Base-by-base conservation (phyloP, 2,329 filamentous ascomycete species). In the Pseudogymnoascus sp. region DNA sequence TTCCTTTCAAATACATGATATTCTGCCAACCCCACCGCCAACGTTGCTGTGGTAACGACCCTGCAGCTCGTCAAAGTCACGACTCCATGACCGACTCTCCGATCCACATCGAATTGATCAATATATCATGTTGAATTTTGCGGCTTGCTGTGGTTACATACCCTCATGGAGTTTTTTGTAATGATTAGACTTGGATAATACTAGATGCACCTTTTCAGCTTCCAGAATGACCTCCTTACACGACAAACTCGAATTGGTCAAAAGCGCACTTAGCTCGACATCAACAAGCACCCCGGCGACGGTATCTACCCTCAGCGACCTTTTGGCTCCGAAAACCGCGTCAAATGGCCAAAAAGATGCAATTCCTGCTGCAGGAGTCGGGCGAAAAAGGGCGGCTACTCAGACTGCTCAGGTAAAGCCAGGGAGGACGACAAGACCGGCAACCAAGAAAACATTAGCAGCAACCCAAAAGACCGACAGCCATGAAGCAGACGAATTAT, bases 231-330 rank as follows among this genome's bases (percentile, higher is more conserved):
- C 74, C 68, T 73, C 76, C 43, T 64, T 73, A 61, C 71, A 75
- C 66, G 66, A 72, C 63, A 76, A 77, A 67, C 76, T 77, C 67
- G 78, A 81, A 64, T 76, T 74, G 63, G 76, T 83, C 70, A 81
- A 79, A 70, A 72, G 71, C 67, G 77, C 80, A 61, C 75, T 83
- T 40, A 70, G 73, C 60, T 78, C 79, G 18, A 75, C 76, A 67
- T 72, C 78, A 61, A 80, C 79, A 68, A 84, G 81, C 68, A 77
- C 80, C 31, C 72, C 78, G 12, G 70, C 76, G 9, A 83, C 79
- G 1, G 75, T 77, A 4, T 71, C 74, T 56, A 70, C 76, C 21
- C 75, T 84, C 62, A 80, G 77, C 66, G 75, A 76, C 11, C 70
- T 84, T 14, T 73, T 84, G 11, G 68, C 75, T 14, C 72, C 77